phyloP scores from a whole-genome alignment of 257 asterid genomes.

The Lavandula angustifolia region DNA sequence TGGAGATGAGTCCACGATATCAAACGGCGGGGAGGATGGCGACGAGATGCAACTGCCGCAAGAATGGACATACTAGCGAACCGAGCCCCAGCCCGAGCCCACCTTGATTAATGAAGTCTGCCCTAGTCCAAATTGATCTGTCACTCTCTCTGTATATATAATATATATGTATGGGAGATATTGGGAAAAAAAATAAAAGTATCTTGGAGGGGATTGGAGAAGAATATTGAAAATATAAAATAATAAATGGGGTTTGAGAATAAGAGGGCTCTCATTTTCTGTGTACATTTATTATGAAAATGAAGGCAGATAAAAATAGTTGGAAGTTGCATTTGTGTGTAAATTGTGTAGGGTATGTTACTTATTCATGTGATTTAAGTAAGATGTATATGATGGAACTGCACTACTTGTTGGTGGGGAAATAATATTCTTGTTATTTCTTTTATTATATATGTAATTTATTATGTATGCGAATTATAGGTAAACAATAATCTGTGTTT shows the following conservation, averaged over 20 bases:
- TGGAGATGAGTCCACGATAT: constrained; percentile 19
- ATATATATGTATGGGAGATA: neutral
- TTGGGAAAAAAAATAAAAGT: neutral
- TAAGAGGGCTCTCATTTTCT: constrained; percentile 20
- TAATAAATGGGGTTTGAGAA: constrained; percentile 8
- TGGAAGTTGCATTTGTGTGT: constrained; percentile 23
- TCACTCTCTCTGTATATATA: neutral
- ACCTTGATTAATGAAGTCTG: neutral
- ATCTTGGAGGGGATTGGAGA: neutral
- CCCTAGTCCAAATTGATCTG: neutral
- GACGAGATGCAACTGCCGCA: constrained; percentile 41
- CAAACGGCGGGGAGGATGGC: neutral
- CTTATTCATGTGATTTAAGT: neutral
- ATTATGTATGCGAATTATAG: neutral
- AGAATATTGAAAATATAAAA: neutral
- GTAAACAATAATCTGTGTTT: too few species aligned
- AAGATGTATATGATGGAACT: neutral
- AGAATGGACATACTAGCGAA: constrained; percentile 48
- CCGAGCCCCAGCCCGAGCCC: too few species aligned
- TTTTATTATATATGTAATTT: neutral
- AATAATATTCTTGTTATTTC: neutral
- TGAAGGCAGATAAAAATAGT: neutral
- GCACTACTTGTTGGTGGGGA: neutral
- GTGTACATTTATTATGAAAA: constrained; percentile 28
- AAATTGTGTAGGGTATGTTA: neutral